These are phyloP conservation scores for Lagerstroemia speciosa DNA, from an alignment of 345 rosid genomes.

Conservation along the genomic window DNA sequence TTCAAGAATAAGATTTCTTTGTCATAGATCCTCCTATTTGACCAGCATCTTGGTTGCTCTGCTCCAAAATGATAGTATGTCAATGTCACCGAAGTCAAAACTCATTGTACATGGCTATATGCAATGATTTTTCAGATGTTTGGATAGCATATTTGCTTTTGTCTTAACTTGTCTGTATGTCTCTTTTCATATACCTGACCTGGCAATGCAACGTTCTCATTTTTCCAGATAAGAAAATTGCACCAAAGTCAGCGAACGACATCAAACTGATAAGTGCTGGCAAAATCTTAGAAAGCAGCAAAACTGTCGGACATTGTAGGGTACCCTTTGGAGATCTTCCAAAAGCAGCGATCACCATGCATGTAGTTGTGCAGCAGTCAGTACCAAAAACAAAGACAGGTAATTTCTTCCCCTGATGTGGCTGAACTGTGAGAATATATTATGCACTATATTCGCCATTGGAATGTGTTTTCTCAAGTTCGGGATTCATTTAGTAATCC, in stretches of 20 bases:
- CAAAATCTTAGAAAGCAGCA: constrained; percentile 70
- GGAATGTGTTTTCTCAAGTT: no score
- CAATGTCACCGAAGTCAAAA: neutral
- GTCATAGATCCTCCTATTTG: neutral
- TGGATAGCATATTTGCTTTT: neutral
- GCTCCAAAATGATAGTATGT: neutral
- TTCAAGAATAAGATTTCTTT: neutral
- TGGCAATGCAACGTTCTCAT: constrained; percentile 4
- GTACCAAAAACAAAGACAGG: constrained; percentile 69
- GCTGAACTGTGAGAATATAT: no score
- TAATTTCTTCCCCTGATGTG: constrained; percentile 11
- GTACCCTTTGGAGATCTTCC: constrained; percentile 72
- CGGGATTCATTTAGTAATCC: no score
- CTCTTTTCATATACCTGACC: constrained; percentile 2
- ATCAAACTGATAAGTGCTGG: constrained; percentile 89
- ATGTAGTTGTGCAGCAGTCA: constrained; percentile 86
- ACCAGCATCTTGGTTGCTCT: neutral
- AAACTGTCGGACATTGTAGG: constrained; percentile 82
- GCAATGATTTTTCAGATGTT: neutral
- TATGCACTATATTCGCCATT: no score
- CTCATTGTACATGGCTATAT: neutral
- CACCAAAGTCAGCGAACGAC: constrained; percentile 71
- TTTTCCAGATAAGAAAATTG: constrained; percentile 54
- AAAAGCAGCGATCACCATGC: constrained; percentile 75
- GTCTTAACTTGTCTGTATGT: neutral